Evolutionary conservation across 169 alveolate species (phyloP), one percentile per base, ranked within the genome.

Genomic region (Cryptosporidium canis): DNA sequence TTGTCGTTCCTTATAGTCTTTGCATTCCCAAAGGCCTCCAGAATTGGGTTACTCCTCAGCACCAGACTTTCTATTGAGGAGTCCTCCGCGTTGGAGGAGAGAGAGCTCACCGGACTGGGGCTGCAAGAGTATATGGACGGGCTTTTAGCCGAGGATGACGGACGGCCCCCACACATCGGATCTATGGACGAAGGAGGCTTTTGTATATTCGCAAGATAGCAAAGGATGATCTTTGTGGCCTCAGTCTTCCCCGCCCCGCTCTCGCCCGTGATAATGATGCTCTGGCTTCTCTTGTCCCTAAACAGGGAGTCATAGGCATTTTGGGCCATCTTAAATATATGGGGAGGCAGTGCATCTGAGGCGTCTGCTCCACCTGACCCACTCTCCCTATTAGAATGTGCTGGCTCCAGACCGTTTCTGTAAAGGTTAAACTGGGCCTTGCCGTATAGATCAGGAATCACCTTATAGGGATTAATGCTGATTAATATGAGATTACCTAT

Each of bases 21-120:
- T 0, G 99, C 99, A 94, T 99, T 98, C 35, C 99, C 99, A 90
- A 99, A 98, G 29, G 99, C 98, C 91, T 98, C 99, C 83, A 98
- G 92, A 12, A 99, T 92, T 12, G 99, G 99, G 92, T 97, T 98
- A 65, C 99, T 97, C 83, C 95, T 97, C 41, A 97, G 90, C 37
- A 97, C 90, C 48, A 77, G 58, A 58, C 58, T 58, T 33, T 77
- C 87, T n/a, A 77, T 63, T 16, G 87, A 77, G 5, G 66, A 29
- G 33, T 70, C 84, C 47, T 70, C 84, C 3, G 41, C 16, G 21
- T 33, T 70, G 11, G 67, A 39, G 2, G 83, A 45, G 14, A n/a
- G 7, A 21, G 48, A 70, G 16, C 39, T 70, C 9, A 51, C n/a
- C 6, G 67, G 84, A 51, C 84, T 70, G 1, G 44, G 16, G 24